A percentile compares a stretch with the other conserved stretches of the same genome.
phyloP scores from a whole-genome alignment of 176 grass and related monocot genomes.

The Tillandsia leiboldiana region DNA sequence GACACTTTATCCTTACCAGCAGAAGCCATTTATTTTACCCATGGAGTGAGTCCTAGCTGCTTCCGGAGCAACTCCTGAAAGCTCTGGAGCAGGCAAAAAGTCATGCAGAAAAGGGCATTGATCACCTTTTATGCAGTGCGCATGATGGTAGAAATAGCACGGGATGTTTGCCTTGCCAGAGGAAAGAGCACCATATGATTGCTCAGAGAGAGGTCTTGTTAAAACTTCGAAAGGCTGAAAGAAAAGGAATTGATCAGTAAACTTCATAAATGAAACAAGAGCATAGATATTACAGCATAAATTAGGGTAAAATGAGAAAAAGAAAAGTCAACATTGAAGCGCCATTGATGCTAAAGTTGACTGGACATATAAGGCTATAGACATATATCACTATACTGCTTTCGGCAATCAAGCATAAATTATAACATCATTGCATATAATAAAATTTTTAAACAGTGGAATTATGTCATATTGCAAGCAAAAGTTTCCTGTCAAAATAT shows the following conservation, averaged over 20 bases:
- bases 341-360: constrained; percentile 1
- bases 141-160: constrained; percentile 42
- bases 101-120: constrained; percentile 34
- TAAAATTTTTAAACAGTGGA: no score
- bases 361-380: background rate
- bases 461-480: no score
- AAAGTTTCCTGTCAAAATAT: no score
- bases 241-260: constrained; percentile 24
- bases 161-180: constrained; percentile 27
- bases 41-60: constrained; percentile 9
- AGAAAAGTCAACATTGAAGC: background rate
- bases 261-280: background rate
- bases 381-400: no score
- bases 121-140: constrained; percentile 36
- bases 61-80: constrained; percentile 15
- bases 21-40: constrained; percentile 11
- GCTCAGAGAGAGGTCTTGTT: constrained; percentile 13
- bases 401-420: no score
- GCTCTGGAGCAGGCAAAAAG: constrained; percentile 8
- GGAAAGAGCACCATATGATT: constrained; percentile 15
- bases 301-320: background rate
- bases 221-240: constrained; percentile 36
- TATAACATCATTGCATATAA: no score
- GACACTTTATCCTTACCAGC: constrained; percentile 16
- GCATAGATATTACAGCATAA: background rate